Conservation (phyloP, 2,329 filamentous ascomycete species). For the Claviceps pazoutovae region DNA sequence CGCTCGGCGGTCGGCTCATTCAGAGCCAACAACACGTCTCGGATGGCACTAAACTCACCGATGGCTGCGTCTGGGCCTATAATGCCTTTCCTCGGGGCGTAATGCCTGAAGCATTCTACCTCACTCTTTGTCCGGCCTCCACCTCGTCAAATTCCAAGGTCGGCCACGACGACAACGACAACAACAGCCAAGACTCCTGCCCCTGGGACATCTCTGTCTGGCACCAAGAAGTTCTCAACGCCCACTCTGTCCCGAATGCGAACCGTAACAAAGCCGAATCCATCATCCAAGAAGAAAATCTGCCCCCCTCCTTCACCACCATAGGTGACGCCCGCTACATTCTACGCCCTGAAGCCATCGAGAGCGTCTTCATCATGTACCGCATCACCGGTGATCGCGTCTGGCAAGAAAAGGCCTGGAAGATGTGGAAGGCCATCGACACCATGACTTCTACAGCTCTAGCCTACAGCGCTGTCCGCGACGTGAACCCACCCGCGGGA, state of each 20-base stretch:
- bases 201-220: conserved; percentile 23
- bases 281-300: conserved; percentile 15
- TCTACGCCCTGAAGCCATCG: conserved; percentile 38
- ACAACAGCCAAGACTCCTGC: conserved; percentile 9
- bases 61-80: conserved; percentile 60
- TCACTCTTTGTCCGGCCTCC: conserved; percentile 24
- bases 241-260: conserved; percentile 11
- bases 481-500: conserved; percentile 17
- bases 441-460: conserved; percentile 31
- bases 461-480: conserved; percentile 34
- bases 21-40: conserved; percentile 45
- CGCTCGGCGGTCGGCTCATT: conserved; percentile 47
- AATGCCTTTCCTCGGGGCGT: conserved; percentile 42
- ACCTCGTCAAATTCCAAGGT: too few relatives aligned
- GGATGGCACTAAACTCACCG: conserved; percentile 47
- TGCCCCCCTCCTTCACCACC: conserved; percentile 49
- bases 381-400: conserved; percentile 35
- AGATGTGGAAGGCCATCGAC: conserved; percentile 36
- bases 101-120: conserved; percentile 37
- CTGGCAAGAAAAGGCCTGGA: conserved; percentile 32
- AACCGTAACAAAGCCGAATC: conserved; percentile 10
- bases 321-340: conserved; percentile 35
- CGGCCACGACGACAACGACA: background rate
- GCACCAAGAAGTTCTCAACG: conserved; percentile 18
- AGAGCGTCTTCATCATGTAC: conserved; percentile 40